These are phyloP conservation scores for Sugiyamaella paludigena DNA, from an alignment of 1,139 yeast genomes.

Conservation along the genomic window DNA sequence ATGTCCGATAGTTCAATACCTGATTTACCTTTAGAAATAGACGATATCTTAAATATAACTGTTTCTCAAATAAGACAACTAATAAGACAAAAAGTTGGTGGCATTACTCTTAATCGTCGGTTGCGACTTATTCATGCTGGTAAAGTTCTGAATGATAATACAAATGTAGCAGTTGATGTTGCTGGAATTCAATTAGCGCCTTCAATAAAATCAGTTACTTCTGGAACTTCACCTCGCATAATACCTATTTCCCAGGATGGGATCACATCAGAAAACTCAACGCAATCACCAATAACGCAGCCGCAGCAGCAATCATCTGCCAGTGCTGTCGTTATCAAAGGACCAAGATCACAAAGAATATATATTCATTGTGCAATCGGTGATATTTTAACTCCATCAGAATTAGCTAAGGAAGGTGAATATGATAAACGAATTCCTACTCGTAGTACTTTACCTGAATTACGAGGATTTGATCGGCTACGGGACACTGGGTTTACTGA, in stretches of 20 bases:
- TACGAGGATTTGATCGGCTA: slow-evolving; percentile 81
- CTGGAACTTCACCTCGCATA: not conserved
- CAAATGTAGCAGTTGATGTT: slow-evolving; percentile 55
- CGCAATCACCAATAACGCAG: too few species aligned
- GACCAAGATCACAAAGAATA: slow-evolving; percentile 33
- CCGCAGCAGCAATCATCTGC: slow-evolving; percentile 6
- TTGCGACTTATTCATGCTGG: slow-evolving; percentile 75
- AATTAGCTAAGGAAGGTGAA: slow-evolving; percentile 60
- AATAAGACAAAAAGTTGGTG: slow-evolving; percentile 38
- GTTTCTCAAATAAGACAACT: slow-evolving; percentile 46
- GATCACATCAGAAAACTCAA: slow-evolving; percentile 10
- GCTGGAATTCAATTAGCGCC: slow-evolving; percentile 24
- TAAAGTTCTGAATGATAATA: slow-evolving; percentile 58
- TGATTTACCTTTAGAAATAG: slow-evolving; percentile 46
- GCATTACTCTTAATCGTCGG: slow-evolving; percentile 46
- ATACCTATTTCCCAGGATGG: slow-evolving; percentile 1
- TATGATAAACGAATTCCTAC: slow-evolving; percentile 52
- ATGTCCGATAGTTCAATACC: slow-evolving; percentile 48
- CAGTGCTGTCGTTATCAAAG: slow-evolving; percentile 11
- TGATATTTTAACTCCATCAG: slow-evolving; percentile 57
- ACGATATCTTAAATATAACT: slow-evolving; percentile 40
- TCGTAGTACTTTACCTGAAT: slow-evolving; percentile 61
- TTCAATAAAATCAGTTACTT: slow-evolving; percentile 25
- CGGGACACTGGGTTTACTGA: slow-evolving; percentile 79
- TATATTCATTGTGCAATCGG: slow-evolving; percentile 84